phyloP scores from a whole-genome alignment of 495 filamentous ascomycete species.

The Tuber magnatum region DNA sequence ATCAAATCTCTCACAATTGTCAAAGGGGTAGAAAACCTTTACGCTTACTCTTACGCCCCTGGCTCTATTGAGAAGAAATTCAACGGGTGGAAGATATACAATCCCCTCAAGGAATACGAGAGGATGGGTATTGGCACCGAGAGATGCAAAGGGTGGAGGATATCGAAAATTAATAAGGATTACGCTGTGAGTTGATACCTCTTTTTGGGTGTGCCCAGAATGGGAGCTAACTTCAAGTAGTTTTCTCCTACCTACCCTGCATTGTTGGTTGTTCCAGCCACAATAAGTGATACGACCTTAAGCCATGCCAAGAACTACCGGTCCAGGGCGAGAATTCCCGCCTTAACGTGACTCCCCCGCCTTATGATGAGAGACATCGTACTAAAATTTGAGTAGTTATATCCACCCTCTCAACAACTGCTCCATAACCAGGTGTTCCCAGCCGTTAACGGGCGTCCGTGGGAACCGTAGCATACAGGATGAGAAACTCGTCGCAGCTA shows the following conservation, averaged over 20 bases:
- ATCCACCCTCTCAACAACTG: slow-evolving; percentile 95
- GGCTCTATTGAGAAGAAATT: slow-evolving; percentile 64
- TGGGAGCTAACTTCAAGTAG: slow-evolving; percentile 45
- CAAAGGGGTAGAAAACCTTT: slow-evolving; percentile 76
- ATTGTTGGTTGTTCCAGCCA: slow-evolving; percentile 70
- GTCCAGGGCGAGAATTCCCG: slow-evolving; percentile 78
- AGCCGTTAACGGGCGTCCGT: slow-evolving; percentile 80
- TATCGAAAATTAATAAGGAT: slow-evolving; percentile 81
- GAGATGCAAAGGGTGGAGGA: slow-evolving; percentile 65
- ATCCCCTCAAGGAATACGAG: slow-evolving; percentile 50
- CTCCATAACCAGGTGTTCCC: slow-evolving; percentile 89
- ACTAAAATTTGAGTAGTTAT: slow-evolving; percentile 49
- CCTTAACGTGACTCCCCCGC: slow-evolving; percentile 80
- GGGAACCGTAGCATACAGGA: slow-evolving; percentile 91
- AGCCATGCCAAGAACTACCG: slow-evolving; percentile 89
- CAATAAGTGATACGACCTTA: slow-evolving; percentile 90
- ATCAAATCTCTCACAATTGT: slow-evolving; percentile 77
- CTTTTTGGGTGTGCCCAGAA: slow-evolving; percentile 4
- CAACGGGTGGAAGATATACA: slow-evolving; percentile 83
- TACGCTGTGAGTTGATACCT: slow-evolving; percentile 52
- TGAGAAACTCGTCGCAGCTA: slow-evolving; percentile 84
- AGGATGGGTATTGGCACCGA: slow-evolving; percentile 41
- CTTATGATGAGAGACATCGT: neutral
- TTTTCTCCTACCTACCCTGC: slow-evolving; percentile 96
- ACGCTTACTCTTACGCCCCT: slow-evolving; percentile 79